These are phyloP conservation scores for Setaria italica DNA, from an alignment of 202 grass and related monocot genomes.

Conservation along the genomic window DNA sequence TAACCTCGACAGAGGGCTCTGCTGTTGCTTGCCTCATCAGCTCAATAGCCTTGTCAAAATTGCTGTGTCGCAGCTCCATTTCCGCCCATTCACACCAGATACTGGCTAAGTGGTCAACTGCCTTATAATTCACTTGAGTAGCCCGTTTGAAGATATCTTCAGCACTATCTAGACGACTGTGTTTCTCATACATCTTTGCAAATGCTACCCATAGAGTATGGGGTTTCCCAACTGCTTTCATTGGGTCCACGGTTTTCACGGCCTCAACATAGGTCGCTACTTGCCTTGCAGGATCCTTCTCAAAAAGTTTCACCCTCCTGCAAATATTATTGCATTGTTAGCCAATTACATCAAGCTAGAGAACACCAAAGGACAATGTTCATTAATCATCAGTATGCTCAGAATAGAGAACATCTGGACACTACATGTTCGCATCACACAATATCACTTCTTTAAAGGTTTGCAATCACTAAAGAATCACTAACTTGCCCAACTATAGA, in stretches of 20 bases:
- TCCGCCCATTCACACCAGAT: conserved; percentile 99
- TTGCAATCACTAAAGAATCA: background rate
- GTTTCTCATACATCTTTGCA: conserved; percentile 93
- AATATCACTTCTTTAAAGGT: background rate
- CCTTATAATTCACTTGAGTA: conserved; percentile 81
- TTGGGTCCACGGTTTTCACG: conserved; percentile 90
- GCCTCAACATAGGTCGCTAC: conserved; percentile 90
- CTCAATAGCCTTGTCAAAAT: conserved; percentile 88
- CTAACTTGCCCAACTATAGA: background rate
- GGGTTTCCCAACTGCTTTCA: conserved; percentile 94
- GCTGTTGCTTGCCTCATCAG: conserved; percentile 90
- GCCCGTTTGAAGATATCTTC: conserved; percentile 86
- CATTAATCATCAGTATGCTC: background rate
- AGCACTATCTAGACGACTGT: conserved; percentile 76
- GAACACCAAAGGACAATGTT: background rate
- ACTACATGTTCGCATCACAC: background rate
- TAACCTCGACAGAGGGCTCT: conserved; percentile 95
- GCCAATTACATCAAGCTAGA: conserved; percentile 30
- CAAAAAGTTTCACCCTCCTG: conserved; percentile 96
- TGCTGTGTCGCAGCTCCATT: conserved; percentile 80
- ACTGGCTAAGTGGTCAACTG: conserved; percentile 82
- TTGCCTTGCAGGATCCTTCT: conserved; percentile 79
- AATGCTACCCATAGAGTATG: conserved; percentile 95
- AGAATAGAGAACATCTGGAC: background rate
- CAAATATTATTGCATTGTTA: conserved; percentile 52